A percentile compares a stretch with the other conserved stretches of the same genome.
Evolutionary conservation across 768 basidiomycete species (phyloP).

Genomic region (Lentinula sp.): DNA sequence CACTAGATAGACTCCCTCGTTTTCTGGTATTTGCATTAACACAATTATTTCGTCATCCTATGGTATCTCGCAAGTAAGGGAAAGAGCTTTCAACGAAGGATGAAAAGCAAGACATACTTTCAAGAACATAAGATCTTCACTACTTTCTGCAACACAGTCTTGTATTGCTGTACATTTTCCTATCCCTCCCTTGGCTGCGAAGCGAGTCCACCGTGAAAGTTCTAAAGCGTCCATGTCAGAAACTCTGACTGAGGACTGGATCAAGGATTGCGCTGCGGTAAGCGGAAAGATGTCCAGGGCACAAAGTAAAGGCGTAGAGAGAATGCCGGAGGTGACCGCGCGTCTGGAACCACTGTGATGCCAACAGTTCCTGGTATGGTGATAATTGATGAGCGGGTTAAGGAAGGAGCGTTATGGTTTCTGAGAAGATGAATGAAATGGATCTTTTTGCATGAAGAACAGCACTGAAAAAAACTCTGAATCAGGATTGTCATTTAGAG

Average conservation of each 20-base stretch:
- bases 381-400: neutral
- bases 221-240: constrained; percentile 60
- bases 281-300: neutral
- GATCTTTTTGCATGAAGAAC: neutral
- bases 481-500: neutral
- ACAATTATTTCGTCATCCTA: constrained; percentile 80
- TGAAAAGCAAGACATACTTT: constrained; percentile 42
- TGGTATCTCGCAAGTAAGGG: neutral
- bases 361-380: neutral
- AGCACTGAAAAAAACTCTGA: neutral
- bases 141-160: constrained; percentile 70
- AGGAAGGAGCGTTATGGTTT: neutral
- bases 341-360: neutral
- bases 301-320: neutral
- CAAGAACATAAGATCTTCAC: constrained; percentile 83
- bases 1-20: constrained; percentile 58
- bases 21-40: constrained; percentile 59
- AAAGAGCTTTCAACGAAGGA: neutral
- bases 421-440: neutral
- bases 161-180: constrained; percentile 68
- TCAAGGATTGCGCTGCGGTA: neutral
- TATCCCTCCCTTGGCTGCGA: constrained; percentile 82
- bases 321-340: neutral
- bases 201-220: constrained; percentile 76
- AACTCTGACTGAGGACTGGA: neutral